phyloP scores from a whole-genome alignment of 225 moss, liverwort and hornwort genomes.

The Antitrichia curtipendula region DNA sequence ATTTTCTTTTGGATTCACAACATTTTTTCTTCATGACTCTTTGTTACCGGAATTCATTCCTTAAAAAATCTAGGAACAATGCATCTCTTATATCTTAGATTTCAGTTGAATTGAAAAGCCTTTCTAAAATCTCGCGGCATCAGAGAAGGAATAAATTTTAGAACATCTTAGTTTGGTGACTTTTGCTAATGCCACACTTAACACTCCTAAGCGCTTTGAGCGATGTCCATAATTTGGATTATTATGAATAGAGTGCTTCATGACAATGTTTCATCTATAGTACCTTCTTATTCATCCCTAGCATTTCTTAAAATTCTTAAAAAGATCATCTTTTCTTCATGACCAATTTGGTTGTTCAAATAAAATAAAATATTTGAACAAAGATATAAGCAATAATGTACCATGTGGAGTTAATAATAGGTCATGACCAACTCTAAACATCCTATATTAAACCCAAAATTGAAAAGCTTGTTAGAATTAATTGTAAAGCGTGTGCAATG shows the following conservation, averaged over 20 bases:
- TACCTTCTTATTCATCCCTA: not conserved
- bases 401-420: not conserved
- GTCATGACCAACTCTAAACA: not conserved
- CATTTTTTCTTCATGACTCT: not conserved
- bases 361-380: not conserved
- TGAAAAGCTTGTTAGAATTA: not conserved
- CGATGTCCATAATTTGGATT: not conserved
- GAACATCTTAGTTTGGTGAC: not conserved
- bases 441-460: not conserved
- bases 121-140: accelerated
- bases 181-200: not conserved
- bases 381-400: not conserved
- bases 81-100: not conserved
- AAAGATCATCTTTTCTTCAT: not conserved
- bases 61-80: not conserved
- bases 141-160: too few relatives aligned
- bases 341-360: not conserved
- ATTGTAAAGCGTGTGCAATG: not conserved
- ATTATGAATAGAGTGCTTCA: not conserved
- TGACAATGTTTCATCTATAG: not conserved
- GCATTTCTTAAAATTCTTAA: not conserved
- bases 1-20: too few relatives aligned
- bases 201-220: too few relatives aligned
- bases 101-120: not conserved
- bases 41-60: not conserved